Percentiles rank a stretch among this genome's conserved stretches.
Evolutionary conservation across 768 basidiomycete species (phyloP).

Genomic region (Podaxis mareebaensis): DNA sequence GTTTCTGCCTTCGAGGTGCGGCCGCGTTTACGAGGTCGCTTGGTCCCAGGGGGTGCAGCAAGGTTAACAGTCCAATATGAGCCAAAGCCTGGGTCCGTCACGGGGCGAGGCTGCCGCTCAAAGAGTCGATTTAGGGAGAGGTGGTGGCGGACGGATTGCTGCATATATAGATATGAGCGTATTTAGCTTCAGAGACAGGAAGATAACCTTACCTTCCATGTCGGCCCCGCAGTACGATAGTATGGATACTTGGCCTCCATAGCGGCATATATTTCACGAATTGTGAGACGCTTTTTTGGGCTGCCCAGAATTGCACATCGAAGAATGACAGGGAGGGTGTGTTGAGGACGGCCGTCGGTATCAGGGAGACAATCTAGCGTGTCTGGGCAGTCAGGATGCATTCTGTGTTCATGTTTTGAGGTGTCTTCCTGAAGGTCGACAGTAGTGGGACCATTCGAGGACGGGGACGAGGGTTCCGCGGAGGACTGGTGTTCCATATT

Average conservation of each 20-base stretch:
- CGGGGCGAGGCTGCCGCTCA: conserved; percentile 78
- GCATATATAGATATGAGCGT: conserved; percentile 14
- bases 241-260: conserved; percentile 87
- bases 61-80: conserved; percentile 93
- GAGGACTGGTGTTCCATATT: conserved; percentile 24
- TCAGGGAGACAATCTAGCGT: conserved; percentile 77
- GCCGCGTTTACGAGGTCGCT: conserved; percentile 81
- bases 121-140: conserved; percentile 81
- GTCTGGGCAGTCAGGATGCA: conserved; percentile 80
- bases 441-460: conserved; percentile 9
- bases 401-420: conserved; percentile 44
- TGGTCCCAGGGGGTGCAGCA: conserved; percentile 81
- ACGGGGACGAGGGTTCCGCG: conserved; percentile 6
- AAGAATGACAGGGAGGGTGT: conserved; percentile 82
- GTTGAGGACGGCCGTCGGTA: conserved; percentile 76
- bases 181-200: conserved; percentile 14
- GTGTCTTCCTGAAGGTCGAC: conserved; percentile 15
- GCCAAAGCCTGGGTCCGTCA: conserved; percentile 84
- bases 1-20: conserved; percentile 29
- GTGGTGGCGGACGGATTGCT: conserved; percentile 91
- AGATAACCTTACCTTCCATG: conserved; percentile 69
- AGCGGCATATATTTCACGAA: conserved; percentile 82
- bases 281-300: conserved; percentile 72
- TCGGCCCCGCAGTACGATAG: conserved; percentile 76
- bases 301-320: conserved; percentile 84